Conservation (phyloP, 1,284 basidiomycete genomes). For the Cryptococcus sp. region DNA sequence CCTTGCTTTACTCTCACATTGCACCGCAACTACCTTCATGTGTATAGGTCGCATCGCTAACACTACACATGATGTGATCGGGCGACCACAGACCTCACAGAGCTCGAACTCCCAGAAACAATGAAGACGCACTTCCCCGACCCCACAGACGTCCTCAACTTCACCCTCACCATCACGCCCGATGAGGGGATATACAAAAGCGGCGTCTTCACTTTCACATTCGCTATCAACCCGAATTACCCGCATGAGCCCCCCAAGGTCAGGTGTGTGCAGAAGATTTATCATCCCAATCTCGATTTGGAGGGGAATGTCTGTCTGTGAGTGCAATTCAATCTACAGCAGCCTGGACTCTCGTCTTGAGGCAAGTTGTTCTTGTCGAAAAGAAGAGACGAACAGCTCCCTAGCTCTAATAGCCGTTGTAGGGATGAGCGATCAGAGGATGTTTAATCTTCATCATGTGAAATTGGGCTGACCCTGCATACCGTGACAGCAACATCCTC, state of each 20-base stretch:
- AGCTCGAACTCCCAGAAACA: conserved; percentile 91
- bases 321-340: conserved; percentile 10
- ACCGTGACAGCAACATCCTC: conserved; percentile 71
- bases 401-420: no score
- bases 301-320: conserved; percentile 90
- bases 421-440: no score
- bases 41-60: not conserved
- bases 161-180: conserved; percentile 89
- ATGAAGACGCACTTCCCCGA: conserved; percentile 95
- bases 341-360: no score
- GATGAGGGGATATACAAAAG: conserved; percentile 99
- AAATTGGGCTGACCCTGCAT: conserved; percentile 11
- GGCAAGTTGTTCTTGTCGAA: no score
- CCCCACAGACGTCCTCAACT: conserved; percentile 90
- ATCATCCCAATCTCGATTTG: conserved; percentile 97
- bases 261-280: conserved; percentile 97
- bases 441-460: not conserved
- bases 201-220: conserved; percentile 89
- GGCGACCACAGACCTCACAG: conserved; percentile 75
- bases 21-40: not conserved
- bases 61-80: not conserved
- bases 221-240: conserved; percentile 96
- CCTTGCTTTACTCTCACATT: not conserved
- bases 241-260: conserved; percentile 99
- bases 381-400: no score